A percentile compares a stretch with the other conserved stretches of the same genome.
Evolutionary conservation across 805 yeast species (phyloP).

Genomic region (Yarrowia bubula): DNA sequence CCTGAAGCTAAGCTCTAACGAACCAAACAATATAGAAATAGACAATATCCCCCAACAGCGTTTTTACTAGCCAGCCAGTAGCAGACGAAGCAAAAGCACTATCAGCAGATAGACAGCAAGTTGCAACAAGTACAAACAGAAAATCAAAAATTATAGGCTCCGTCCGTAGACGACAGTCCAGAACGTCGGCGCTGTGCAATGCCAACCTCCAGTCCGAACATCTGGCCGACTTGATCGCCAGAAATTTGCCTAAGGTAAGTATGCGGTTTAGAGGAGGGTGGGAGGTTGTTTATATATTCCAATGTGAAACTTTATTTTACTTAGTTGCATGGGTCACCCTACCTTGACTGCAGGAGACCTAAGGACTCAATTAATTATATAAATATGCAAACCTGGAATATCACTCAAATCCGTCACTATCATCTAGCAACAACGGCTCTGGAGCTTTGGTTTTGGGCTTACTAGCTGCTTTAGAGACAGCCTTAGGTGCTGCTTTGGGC

Average conservation of each 20-base stretch:
- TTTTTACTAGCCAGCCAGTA: slow-evolving; percentile 10
- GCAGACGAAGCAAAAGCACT: slow-evolving; percentile 13
- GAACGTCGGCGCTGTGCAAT: slow-evolving; percentile 27
- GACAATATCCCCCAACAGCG: neutral
- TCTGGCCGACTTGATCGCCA: slow-evolving; percentile 27
- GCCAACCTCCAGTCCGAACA: slow-evolving; percentile 22
- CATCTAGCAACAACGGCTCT: neutral
- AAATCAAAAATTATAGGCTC: slow-evolving; percentile 24
- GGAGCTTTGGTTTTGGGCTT: too few relatives aligned
- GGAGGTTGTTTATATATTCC: neutral
- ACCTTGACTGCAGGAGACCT: neutral
- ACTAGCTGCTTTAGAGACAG: neutral
- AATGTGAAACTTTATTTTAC: too few relatives aligned
- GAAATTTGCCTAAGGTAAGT: slow-evolving; percentile 22
- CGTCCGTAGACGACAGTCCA: slow-evolving; percentile 26
- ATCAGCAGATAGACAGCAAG: slow-evolving; percentile 22
- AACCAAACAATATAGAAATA: neutral
- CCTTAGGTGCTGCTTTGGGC: neutral
- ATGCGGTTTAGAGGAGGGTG: neutral
- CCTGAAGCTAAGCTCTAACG: slow-evolving; percentile 12
- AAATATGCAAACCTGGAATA: neutral
- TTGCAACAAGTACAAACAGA: neutral
- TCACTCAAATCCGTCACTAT: slow-evolving; percentile 6
- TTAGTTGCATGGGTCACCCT: slow-evolving; percentile 12
- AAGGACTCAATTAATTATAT: neutral